A percentile compares a stretch with the other conserved stretches of the same genome.
phyloP scores from a whole-genome alignment of 2,329 filamentous ascomycete genomes.

The Erysiphe neolycopersici region DNA sequence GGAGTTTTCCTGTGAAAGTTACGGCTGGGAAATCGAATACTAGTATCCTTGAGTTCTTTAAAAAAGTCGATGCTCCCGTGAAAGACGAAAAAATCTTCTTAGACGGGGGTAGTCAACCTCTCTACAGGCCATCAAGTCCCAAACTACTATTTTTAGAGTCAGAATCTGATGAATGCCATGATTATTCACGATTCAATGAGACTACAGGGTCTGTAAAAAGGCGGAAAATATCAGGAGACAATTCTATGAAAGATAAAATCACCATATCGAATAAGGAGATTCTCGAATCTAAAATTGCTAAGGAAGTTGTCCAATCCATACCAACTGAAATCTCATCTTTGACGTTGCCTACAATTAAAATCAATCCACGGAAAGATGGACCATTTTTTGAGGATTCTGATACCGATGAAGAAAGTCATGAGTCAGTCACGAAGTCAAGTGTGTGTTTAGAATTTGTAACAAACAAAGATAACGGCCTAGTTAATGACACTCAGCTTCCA shows the following conservation, averaged over 20 bases:
- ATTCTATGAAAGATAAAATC: constrained; percentile 1
- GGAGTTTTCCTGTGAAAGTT: constrained; percentile 5
- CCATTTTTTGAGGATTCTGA: constrained; percentile 50
- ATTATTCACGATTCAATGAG: constrained; percentile 17
- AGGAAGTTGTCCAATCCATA: neutral
- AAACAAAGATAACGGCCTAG: neutral
- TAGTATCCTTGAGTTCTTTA: constrained; percentile 51
- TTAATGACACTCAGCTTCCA: neutral
- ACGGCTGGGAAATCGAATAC: constrained; percentile 20
- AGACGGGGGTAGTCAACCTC: constrained; percentile 12
- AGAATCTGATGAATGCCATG: constrained; percentile 2
- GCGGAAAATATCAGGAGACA: constrained; percentile 15
- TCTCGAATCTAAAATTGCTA: neutral
- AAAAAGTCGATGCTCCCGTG: constrained; percentile 27
- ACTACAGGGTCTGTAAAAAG: constrained; percentile 16
- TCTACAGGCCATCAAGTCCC: constrained; percentile 1
- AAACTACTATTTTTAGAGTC: constrained; percentile 4
- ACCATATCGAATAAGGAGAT: neutral
- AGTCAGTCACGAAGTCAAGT: constrained; percentile 1
- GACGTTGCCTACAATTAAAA: constrained; percentile 1
- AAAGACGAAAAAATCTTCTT: constrained; percentile 31
- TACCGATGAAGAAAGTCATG: constrained; percentile 23
- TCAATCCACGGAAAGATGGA: constrained; percentile 16
- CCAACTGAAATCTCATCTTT: neutral
- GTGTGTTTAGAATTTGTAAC: neutral